Evolutionary conservation across 257 asterid genomes (phyloP).

Genomic region (Solanum etuberosum): DNA sequence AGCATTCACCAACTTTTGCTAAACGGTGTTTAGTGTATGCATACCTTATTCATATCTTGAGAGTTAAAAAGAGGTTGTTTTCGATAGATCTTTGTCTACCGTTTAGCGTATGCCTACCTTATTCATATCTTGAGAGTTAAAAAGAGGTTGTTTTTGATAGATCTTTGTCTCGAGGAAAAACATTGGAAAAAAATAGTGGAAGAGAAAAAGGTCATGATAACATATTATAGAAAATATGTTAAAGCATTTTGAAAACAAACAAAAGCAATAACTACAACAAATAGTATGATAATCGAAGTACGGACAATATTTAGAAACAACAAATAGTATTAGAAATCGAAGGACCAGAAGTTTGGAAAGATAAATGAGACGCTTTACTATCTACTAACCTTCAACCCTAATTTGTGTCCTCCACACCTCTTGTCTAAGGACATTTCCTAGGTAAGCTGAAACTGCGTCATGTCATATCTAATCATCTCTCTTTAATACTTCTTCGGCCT

Average conservation of each 20-base stretch:
- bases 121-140: accelerated
- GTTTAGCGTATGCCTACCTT: neutral
- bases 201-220: neutral
- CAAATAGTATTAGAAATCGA: neutral
- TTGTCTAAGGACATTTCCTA: neutral
- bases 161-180: neutral
- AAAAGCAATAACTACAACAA: too few species aligned
- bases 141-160: neutral
- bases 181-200: accelerated
- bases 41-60: accelerated
- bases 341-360: neutral
- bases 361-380: neutral
- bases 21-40: neutral
- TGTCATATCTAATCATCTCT: too few species aligned
- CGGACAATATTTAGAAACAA: neutral
- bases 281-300: neutral
- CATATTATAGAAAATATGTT: neutral
- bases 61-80: neutral
- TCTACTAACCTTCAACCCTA: neutral
- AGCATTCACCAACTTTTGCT: neutral
- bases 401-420: neutral
- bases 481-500: too few species aligned
- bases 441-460: too few species aligned
- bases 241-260: neutral
- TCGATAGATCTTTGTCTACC: neutral